Conservation (phyloP, 306 rosid species). For the Cajanus cajan region DNA sequence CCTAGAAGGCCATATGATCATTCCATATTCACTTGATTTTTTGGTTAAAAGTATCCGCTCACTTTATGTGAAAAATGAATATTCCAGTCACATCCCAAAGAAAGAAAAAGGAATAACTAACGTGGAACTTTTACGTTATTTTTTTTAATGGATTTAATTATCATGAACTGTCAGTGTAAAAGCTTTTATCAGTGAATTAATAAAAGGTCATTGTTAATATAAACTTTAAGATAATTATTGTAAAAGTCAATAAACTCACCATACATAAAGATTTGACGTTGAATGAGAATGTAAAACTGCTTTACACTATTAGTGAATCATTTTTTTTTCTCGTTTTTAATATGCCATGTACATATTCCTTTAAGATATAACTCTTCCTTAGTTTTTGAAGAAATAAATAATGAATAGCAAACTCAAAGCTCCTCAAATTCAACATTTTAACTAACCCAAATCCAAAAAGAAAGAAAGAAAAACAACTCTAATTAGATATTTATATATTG, state of each 20-base stretch:
- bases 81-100: neutral
- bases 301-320: no score
- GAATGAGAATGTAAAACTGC: no score
- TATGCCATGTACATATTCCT: neutral
- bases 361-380: neutral
- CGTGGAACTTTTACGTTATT: neutral
- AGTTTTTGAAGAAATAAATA: conserved; percentile 11
- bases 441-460: neutral
- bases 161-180: no score
- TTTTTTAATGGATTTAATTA: no score
- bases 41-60: neutral
- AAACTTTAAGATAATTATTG: no score
- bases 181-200: no score
- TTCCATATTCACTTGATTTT: conserved; percentile 3
- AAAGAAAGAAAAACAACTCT: neutral
- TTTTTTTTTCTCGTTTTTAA: neutral
- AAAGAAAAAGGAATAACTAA: conserved; percentile 15
- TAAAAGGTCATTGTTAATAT: no score
- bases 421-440: conserved; percentile 1
- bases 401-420: conserved; percentile 11
- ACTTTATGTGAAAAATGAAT: conserved; percentile 8
- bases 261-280: no score
- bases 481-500: neutral
- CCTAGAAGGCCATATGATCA: conserved; percentile 1
- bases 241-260: no score